Evolutionary conservation across 164 flowering plant species (phyloP), one percentile per base, ranked within the genome.

Genomic region (Magnolia changhungtana): DNA sequence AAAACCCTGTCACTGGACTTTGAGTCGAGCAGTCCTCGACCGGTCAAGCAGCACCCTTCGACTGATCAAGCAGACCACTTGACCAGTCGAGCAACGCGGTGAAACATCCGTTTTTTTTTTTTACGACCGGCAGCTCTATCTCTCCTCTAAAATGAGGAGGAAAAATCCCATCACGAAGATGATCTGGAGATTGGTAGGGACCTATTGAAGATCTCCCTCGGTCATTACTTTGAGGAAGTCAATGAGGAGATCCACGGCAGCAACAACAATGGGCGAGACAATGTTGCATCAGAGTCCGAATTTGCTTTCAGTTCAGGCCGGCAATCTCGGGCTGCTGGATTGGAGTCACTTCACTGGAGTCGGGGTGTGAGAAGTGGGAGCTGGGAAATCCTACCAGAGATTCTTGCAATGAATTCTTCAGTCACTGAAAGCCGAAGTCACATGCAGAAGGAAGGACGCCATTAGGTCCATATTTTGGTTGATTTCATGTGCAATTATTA

Each of bases 121-220:
- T 24, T 24, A 24, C 27, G 1, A 24, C 27, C 27, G 1, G 27
- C 1, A 1, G 27, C 27, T 24, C 27, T 24, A 24, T 24, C 27
- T 24, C 27, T 24, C 27, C 27, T 24, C 1, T 24, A 1, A 24
- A 24, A 1, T 24, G 27, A 24, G 27, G 27, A 24, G 27, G 27
- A 24, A 24, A 24, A 24, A 0, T 24, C 27, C 27, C 27, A 24
- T 24, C 27, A 24, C 16, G 94, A 92, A 83, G 94, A 92, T 71
- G 98, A 95, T 79, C 80, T 90, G 51, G 98, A 93, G 31, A 75
- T 93, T 63, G 98, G 98, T 64, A 91, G 95, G 75, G 97, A 92
- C 80, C 79, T 95, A 21, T 74, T 92, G 77, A 93, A 91, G 82
- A 89, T 93, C 70, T 91, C 98, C 31, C 95, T 87, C 81, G 91